Percentiles rank a stretch among this genome's conserved stretches.
Conservation (phyloP, 1,139 yeast species). For the Yamadazyma epiphylla region DNA sequence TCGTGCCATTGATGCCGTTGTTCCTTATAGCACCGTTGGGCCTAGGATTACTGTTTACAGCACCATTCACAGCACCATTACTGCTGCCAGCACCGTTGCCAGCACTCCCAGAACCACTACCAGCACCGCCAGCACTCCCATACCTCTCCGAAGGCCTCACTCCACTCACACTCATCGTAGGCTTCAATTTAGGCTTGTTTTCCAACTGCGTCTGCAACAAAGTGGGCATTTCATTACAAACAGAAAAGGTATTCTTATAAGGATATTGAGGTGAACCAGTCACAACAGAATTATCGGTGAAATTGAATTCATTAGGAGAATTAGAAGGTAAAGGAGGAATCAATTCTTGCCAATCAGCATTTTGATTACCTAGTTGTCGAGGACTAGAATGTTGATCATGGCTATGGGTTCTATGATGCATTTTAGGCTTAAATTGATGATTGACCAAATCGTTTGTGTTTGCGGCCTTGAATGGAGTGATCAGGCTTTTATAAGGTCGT, state of each 20-base stretch:
- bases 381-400: constrained; percentile 4
- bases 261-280: constrained; percentile 3
- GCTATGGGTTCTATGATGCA: constrained; percentile 13
- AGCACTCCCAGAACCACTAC: neutral
- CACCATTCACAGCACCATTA: too few species aligned
- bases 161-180: neutral
- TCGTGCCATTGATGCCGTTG: too few species aligned
- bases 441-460: too few species aligned
- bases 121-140: neutral
- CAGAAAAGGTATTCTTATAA: constrained; percentile 7
- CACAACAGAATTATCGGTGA: constrained; percentile 3
- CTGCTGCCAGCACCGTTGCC: too few species aligned
- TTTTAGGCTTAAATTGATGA: constrained; percentile 3
- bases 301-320: constrained; percentile 10
- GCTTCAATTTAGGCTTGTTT: constrained; percentile 7
- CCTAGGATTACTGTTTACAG: too few species aligned
- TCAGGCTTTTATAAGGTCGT: too few species aligned
- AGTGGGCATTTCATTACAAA: constrained; percentile 4
- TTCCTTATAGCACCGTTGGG: too few species aligned
- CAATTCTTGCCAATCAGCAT: constrained; percentile 16
- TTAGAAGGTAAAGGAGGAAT: constrained; percentile 18
- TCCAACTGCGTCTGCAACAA: constrained; percentile 5
- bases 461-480: too few species aligned
- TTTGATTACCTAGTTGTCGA: constrained; percentile 1
- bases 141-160: neutral